A percentile compares a stretch with the other conserved stretches of the same genome.
Conservation (phyloP, 1,284 basidiomycete species). For the Phlebopus sp. region DNA sequence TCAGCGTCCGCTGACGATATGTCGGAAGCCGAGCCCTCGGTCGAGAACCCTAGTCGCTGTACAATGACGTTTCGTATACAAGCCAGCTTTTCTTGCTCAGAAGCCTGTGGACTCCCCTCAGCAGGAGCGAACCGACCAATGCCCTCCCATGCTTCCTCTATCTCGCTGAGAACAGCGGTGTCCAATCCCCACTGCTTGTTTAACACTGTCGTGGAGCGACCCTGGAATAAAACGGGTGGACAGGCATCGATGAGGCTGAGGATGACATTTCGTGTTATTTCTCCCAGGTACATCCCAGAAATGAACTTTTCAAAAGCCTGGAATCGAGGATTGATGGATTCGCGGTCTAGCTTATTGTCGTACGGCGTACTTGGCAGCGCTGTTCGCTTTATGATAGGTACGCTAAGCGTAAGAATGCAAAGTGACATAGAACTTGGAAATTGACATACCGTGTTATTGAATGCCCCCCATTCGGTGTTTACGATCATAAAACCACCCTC, state of each 20-base stretch:
- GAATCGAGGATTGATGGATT: slow-evolving; percentile 90
- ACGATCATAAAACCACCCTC: slow-evolving; percentile 85
- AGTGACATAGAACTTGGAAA: background rate
- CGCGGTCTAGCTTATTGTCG: slow-evolving; percentile 90
- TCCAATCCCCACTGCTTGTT: slow-evolving; percentile 95
- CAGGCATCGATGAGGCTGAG: slow-evolving; percentile 83
- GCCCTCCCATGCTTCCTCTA: slow-evolving; percentile 74
- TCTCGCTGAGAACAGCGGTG: slow-evolving; percentile 86
- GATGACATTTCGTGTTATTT: slow-evolving; percentile 85
- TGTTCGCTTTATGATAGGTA: slow-evolving; percentile 61
- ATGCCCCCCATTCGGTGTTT: slow-evolving; percentile 97
- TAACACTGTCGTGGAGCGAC: slow-evolving; percentile 67
- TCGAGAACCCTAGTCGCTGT: slow-evolving; percentile 58
- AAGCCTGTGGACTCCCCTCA: background rate
- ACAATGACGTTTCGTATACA: slow-evolving; percentile 59
- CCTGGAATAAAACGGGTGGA: slow-evolving; percentile 77
- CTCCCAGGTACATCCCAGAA: slow-evolving; percentile 98
- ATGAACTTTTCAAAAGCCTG: slow-evolving; percentile 99
- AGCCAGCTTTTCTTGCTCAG: slow-evolving; percentile 36
- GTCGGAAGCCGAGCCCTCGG: slow-evolving; percentile 35
- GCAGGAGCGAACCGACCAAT: slow-evolving; percentile 24
- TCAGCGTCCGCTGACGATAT: slow-evolving; percentile 65
- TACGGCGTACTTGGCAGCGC: slow-evolving; percentile 89
- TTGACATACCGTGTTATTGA: slow-evolving; percentile 78
- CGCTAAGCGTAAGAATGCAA: slow-evolving; percentile 6